phyloP scores from a whole-genome alignment of 305 asterid genomes.

The Fraxinus baroniana region DNA sequence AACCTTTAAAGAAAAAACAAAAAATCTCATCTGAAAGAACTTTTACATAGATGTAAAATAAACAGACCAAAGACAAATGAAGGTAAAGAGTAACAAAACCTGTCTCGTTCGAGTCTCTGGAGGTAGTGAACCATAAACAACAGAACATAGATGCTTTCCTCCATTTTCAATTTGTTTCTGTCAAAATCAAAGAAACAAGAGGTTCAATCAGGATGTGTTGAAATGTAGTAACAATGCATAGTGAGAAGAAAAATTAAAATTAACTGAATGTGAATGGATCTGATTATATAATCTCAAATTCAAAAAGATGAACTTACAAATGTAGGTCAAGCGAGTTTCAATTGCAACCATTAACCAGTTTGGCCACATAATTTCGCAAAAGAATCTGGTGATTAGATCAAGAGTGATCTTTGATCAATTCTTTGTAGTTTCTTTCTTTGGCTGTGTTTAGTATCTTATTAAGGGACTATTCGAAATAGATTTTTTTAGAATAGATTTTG shows the following conservation, averaged over 20 bases:
- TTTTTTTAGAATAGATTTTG: neutral
- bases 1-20: neutral
- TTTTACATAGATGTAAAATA: neutral
- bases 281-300: neutral
- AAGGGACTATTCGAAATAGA: neutral
- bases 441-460: neutral
- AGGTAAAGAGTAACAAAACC: constrained; percentile 47
- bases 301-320: neutral
- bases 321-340: neutral
- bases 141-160: constrained; percentile 81
- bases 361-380: neutral
- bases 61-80: constrained; percentile 24
- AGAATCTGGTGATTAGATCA: neutral
- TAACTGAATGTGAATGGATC: neutral
- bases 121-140: constrained; percentile 96
- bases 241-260: neutral
- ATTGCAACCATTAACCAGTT: neutral
- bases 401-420: neutral
- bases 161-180: constrained; percentile 72
- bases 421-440: neutral
- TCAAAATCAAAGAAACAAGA: constrained; percentile 26
- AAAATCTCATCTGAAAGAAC: neutral
- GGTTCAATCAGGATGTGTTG: constrained; percentile 10
- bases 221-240: neutral
- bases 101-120: constrained; percentile 94